A percentile compares a stretch with the other conserved stretches of the same genome.
These are phyloP conservation scores for Aspergillus fischeri DNA, from an alignment of 2,329 filamentous ascomycete genomes.

Conservation along the genomic window DNA sequence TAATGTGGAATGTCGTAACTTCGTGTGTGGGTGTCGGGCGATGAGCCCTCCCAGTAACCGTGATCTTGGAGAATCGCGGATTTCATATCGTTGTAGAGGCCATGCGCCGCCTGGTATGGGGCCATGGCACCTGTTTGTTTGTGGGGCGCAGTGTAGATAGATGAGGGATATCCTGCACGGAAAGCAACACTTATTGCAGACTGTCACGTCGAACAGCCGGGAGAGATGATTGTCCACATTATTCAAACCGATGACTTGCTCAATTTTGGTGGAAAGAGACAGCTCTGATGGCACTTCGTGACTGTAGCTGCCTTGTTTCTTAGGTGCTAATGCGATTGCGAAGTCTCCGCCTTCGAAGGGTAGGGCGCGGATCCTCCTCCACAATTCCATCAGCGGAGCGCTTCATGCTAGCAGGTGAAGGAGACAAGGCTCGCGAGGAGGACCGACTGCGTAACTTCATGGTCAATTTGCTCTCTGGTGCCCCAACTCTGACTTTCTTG, in stretches of 20 bases:
- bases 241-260: neutral
- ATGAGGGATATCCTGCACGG: neutral
- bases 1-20: neutral
- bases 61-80: neutral
- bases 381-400: slow-evolving; percentile 39
- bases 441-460: slow-evolving; percentile 32
- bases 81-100: neutral
- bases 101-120: neutral
- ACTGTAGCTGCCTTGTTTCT: neutral
- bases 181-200: neutral
- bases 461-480: slow-evolving; percentile 46
- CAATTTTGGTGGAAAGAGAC: neutral
- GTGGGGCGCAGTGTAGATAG: neutral
- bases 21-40: neutral
- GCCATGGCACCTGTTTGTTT: neutral
- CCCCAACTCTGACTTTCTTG: slow-evolving; percentile 35
- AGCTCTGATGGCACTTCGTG: neutral
- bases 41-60: neutral
- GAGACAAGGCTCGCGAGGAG: slow-evolving; percentile 40
- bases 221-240: neutral
- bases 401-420: slow-evolving; percentile 40
- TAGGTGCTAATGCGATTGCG: neutral
- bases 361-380: slow-evolving; percentile 25
- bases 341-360: neutral
- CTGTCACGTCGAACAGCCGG: neutral